Base-by-base conservation (phyloP, 2,329 filamentous ascomycete species). In the Fusarium torulosum region DNA sequence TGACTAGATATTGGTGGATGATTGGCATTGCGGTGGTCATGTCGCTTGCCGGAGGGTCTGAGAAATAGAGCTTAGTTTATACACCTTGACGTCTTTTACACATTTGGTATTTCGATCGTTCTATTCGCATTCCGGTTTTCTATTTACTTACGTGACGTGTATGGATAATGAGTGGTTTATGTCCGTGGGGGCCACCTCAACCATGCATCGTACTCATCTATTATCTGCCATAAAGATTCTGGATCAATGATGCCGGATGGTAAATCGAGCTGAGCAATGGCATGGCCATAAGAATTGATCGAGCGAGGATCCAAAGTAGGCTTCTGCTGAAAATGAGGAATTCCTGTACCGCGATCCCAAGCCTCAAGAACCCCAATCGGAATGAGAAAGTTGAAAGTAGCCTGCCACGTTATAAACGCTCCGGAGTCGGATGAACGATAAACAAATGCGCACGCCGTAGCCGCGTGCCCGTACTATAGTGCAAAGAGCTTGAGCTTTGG, bases 1-100 rank as follows among this genome's bases (percentile, higher is more conserved):
- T 45, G 25, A 55, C 51, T 68, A 89, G 87, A 77, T 91, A 91
- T 75, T 91, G 89, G 89, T 91, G 88, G 88, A 75, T 88, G 69
- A 77, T 89, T 77, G 84, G 79, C 20, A 81, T 87, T 27, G 83
- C 82, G 25, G 79, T 84, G 27, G 71, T 90, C 47, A 75, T 91
- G 67, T 75, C 86, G 8, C 70, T 88, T 65, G 80, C 83, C 49
- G 82, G 84, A 44, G 84, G 86, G 52, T 86, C 83, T 29, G 81
- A 83, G 70, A 86, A 86, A 78, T 85, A 81, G 80, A 81, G 19
- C 21, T 45, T 55, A 55, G 29, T 54, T 38, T 29, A 47, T 52
- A 37, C 51, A 42, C n/a, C 41, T 33, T 40, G 19, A 38, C 19
- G 20, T 41, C 35, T 17, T 17, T 10, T n/a, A 52, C 25, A 19